phyloP scores from a whole-genome alignment of 2,329 filamentous ascomycete genomes.

The Penicillium sp. region DNA sequence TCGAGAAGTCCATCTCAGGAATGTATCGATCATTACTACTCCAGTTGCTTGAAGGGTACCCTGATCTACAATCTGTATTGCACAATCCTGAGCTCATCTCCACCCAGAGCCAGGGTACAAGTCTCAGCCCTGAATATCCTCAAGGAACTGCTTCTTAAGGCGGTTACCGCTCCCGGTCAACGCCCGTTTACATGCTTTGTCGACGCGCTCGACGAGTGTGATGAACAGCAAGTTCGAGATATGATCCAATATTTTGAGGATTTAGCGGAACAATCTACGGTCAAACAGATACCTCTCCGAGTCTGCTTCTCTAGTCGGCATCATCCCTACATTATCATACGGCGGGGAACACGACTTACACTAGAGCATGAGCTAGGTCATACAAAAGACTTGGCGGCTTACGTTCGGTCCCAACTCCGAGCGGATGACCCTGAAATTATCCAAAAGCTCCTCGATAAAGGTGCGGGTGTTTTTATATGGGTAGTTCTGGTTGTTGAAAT shows the following conservation, averaged over 20 bases:
- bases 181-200: constrained; percentile 36
- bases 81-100: constrained; percentile 7
- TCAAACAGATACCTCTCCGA: constrained; percentile 16
- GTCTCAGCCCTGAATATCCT: constrained; percentile 15
- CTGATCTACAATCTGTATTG: constrained; percentile 19
- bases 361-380: constrained; percentile 45
- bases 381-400: constrained; percentile 26
- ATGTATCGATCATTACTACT: constrained; percentile 32
- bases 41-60: constrained; percentile 24
- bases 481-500: constrained; percentile 47
- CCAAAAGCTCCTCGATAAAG: constrained; percentile 36
- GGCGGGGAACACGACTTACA: constrained; percentile 30
- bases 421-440: constrained; percentile 23
- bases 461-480: constrained; percentile 50
- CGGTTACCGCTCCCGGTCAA: constrained; percentile 12
- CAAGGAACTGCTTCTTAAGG: constrained; percentile 18
- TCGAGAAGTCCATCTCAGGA: constrained; percentile 26
- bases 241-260: constrained; percentile 41
- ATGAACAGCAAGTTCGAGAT: constrained; percentile 37
- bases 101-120: not conserved
- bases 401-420: constrained; percentile 13
- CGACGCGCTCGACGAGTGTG: constrained; percentile 51
- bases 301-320: constrained; percentile 47
- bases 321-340: constrained; percentile 43
- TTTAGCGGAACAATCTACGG: constrained; percentile 22